phyloP scores from a whole-genome alignment of 179 eudicot genomes.

The Beta macrorhiza region DNA sequence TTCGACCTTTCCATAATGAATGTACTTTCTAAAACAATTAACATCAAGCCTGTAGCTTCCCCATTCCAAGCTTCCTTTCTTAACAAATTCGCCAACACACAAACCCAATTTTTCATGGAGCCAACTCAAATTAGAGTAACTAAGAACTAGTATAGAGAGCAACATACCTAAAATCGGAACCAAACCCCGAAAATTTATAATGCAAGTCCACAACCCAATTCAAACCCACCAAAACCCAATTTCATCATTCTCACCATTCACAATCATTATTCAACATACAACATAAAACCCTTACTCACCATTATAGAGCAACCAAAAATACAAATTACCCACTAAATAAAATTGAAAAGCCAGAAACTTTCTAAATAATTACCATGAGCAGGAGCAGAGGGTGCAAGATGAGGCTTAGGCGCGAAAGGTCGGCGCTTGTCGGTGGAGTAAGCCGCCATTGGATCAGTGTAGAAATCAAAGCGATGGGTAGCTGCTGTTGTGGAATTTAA shows the following conservation, averaged over 20 bases:
- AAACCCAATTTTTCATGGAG: too few species aligned
- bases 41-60: too few species aligned
- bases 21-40: too few species aligned
- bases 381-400: slow-evolving; percentile 21
- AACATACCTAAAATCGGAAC: too few species aligned
- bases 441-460: slow-evolving; percentile 87
- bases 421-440: slow-evolving; percentile 56
- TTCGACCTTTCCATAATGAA: too few species aligned
- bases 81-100: too few species aligned
- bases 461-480: slow-evolving; percentile 63
- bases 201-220: too few species aligned
- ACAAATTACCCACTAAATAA: background rate
- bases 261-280: background rate
- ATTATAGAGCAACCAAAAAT: background rate
- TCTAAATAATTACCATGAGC: slow-evolving; percentile 25
- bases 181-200: too few species aligned
- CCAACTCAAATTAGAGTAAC: background rate
- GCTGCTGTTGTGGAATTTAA: slow-evolving; percentile 18
- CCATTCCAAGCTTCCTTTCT: too few species aligned
- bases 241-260: background rate
- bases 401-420: slow-evolving; percentile 24
- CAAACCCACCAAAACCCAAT: background rate
- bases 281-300: background rate
- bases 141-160: too few species aligned
- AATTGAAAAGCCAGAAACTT: background rate